phyloP scores from a whole-genome alignment of 371 early-diverging fungal species.

The Choanephora cucurbitarum region DNA sequence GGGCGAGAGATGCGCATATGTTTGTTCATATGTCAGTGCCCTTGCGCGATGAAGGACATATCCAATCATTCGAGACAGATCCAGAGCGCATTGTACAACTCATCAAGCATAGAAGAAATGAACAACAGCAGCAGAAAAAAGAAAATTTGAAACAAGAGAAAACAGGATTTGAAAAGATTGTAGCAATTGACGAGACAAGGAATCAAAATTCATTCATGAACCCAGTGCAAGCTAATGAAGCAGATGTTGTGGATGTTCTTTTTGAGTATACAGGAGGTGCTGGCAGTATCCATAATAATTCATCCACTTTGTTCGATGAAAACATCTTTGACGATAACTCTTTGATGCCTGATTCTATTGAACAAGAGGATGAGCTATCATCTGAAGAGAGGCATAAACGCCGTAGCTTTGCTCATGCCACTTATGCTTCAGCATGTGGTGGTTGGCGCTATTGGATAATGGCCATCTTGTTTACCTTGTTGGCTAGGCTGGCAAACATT shows the following conservation, averaged over 20 bases:
- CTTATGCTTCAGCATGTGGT: constrained; percentile 49
- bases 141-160: background rate
- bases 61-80: constrained; percentile 11
- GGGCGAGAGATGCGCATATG: constrained; percentile 69
- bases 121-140: background rate
- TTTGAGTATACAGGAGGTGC: constrained; percentile 28
- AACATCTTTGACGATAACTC: constrained; percentile 39
- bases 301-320: constrained; percentile 27
- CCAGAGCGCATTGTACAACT: constrained; percentile 14
- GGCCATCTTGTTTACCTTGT: constrained; percentile 33
- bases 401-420: constrained; percentile 40
- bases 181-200: background rate
- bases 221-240: background rate
- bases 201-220: background rate
- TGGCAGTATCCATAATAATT: constrained; percentile 7
- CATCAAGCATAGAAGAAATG: constrained; percentile 11
- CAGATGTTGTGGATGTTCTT: constrained; percentile 32
- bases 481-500: constrained; percentile 38
- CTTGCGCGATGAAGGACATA: background rate
- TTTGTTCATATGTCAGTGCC: constrained; percentile 44
- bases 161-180: background rate
- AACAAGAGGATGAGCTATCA: constrained; percentile 17
- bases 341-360: constrained; percentile 36
- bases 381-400: constrained; percentile 6
- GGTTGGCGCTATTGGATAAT: constrained; percentile 45